Evolutionary conservation across 306 rosid genomes (phyloP).

Genomic region (Geum urbanum): DNA sequence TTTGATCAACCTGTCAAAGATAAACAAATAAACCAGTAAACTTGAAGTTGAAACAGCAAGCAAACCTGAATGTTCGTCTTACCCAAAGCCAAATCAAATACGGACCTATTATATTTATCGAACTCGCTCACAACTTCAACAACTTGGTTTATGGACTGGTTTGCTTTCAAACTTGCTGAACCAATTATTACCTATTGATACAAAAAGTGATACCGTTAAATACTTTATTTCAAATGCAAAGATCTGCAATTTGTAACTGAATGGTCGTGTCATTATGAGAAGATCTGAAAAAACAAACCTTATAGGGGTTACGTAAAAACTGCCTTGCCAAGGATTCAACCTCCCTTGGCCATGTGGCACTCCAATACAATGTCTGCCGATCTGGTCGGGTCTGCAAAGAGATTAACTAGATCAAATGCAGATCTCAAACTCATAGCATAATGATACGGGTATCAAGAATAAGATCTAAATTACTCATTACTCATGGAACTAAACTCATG

Average conservation of each 20-base stretch:
- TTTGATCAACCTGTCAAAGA: constrained; percentile 61
- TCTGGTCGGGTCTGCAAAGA: constrained; percentile 85
- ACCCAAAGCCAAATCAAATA: constrained; percentile 18
- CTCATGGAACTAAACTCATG: neutral
- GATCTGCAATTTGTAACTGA: constrained; percentile 18
- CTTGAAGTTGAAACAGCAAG: constrained; percentile 23
- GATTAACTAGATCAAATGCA: constrained; percentile 2
- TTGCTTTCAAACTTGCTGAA: constrained; percentile 78
- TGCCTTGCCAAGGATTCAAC: constrained; percentile 92
- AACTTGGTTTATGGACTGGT: constrained; percentile 80
- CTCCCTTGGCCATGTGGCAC: constrained; percentile 99
- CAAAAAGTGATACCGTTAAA: constrained; percentile 11
- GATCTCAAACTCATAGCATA: neutral
- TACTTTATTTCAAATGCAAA: neutral
- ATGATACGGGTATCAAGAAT: neutral
- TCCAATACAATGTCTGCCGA: constrained; percentile 96
- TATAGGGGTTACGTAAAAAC: constrained; percentile 74
- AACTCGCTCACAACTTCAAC: constrained; percentile 69
- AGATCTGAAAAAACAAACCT: constrained; percentile 45
- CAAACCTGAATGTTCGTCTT: neutral
- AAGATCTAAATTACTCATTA: neutral
- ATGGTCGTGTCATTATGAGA: neutral
- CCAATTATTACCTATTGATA: constrained; percentile 69
- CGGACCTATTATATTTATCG: constrained; percentile 88
- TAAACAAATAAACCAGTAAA: neutral